Evolutionary conservation across 192 early-diverging fungal species (phyloP).

Genomic region (Umbelopsis isabellina): DNA sequence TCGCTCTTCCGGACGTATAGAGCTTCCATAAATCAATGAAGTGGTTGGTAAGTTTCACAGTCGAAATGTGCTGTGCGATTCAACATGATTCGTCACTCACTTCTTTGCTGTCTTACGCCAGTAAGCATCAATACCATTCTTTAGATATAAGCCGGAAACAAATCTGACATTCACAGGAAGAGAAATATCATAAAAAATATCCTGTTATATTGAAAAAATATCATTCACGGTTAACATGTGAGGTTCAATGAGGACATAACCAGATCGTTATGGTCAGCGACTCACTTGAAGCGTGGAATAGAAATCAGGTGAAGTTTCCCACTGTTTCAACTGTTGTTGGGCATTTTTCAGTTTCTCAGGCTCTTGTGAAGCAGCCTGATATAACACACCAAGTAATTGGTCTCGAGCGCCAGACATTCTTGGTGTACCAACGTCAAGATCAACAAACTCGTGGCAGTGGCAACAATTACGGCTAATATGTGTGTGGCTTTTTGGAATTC

Average conservation of each 20-base stretch:
- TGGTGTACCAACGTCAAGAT: background rate
- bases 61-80: background rate
- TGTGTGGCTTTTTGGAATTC: background rate
- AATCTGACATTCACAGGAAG: conserved; percentile 69
- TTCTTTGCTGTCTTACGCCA: conserved; percentile 81
- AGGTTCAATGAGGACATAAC: background rate
- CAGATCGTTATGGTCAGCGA: background rate
- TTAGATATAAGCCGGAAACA: conserved; percentile 79
- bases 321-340: conserved; percentile 66
- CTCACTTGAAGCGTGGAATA: conserved; percentile 69
- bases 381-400: conserved; percentile 53
- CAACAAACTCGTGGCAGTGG: background rate
- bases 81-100: conserved; percentile 40
- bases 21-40: conserved; percentile 38
- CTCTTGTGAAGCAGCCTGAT: conserved; percentile 72
- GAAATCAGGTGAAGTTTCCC: conserved; percentile 76
- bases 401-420: conserved; percentile 48
- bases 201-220: conserved; percentile 46
- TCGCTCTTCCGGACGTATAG: conserved; percentile 75
- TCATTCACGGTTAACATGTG: background rate
- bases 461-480: background rate
- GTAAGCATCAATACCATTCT: conserved; percentile 90
- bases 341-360: conserved; percentile 62
- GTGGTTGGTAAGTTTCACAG: background rate
- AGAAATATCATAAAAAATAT: conserved; percentile 72